Conservation (phyloP, 192 early-diverging fungal genomes). For the Ambispora gerdemannii region DNA sequence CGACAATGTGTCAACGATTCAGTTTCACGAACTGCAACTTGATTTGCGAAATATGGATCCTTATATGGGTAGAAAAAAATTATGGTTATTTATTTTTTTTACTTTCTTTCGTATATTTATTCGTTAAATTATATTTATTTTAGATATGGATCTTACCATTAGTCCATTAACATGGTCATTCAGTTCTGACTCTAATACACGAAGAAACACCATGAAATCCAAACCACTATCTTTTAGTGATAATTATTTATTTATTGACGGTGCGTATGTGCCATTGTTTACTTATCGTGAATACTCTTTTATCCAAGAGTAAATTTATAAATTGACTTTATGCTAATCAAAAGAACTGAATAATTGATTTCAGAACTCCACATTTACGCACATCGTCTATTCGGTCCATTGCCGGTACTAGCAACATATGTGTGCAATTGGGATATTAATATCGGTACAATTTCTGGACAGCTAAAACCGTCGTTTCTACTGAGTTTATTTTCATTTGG, state of each 20-base stretch:
- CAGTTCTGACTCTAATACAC: slow-evolving; percentile 29
- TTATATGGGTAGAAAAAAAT: slow-evolving; percentile 55
- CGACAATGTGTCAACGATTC: slow-evolving; percentile 50
- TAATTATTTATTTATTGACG: slow-evolving; percentile 55
- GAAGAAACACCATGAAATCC: slow-evolving; percentile 27
- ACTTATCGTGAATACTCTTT: background rate
- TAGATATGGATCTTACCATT: slow-evolving; percentile 57
- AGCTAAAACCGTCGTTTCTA: slow-evolving; percentile 62
- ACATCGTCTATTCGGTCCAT: slow-evolving; percentile 67
- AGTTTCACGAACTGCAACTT: slow-evolving; percentile 61
- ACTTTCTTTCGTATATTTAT: background rate
- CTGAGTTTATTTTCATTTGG: slow-evolving; percentile 49
- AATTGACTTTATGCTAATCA: too few species aligned
- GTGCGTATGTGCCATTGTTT: slow-evolving; percentile 30
- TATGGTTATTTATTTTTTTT: background rate
- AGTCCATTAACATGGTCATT: slow-evolving; percentile 57
- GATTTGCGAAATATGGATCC: slow-evolving; percentile 61
- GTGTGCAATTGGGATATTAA: slow-evolving; percentile 67
- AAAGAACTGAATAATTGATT: background rate
- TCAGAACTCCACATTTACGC: slow-evolving; percentile 55
- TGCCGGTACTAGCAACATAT: slow-evolving; percentile 62
- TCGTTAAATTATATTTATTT: background rate
- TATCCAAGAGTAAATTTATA: too few species aligned
- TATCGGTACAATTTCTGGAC: slow-evolving; percentile 59
- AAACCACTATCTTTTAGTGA: slow-evolving; percentile 37